Evolutionary conservation across 225 moss, liverwort and hornwort genomes (phyloP).

Genomic region (Straminergon stramineum): DNA sequence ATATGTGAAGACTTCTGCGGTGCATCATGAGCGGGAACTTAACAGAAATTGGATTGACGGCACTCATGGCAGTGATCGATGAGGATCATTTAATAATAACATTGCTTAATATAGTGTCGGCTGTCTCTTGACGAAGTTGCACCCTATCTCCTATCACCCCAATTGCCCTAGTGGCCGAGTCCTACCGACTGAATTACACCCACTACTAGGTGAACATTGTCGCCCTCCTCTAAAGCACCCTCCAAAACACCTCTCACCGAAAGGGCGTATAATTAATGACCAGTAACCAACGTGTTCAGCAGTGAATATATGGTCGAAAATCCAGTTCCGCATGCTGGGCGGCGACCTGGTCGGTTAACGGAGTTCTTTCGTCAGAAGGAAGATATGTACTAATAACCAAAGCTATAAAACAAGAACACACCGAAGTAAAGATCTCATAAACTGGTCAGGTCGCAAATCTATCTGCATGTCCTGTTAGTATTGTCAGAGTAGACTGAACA

Average conservation of each 20-base stretch:
- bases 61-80: not conserved
- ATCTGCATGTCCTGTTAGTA: not conserved
- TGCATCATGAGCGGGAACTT: not conserved
- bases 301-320: too few species aligned
- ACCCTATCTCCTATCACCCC: not conserved
- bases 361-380: not conserved
- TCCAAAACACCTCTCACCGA: not conserved
- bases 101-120: not conserved
- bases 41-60: too few species aligned
- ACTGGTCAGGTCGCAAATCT: not conserved
- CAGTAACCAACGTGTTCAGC: not conserved
- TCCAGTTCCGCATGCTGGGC: not conserved
- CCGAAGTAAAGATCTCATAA: not conserved
- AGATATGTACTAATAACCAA: not conserved
- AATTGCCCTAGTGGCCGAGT: not conserved
- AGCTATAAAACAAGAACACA: not conserved
- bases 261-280: too few species aligned
- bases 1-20: not conserved
- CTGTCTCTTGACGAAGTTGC: not conserved
- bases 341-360: not conserved
- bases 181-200: not conserved
- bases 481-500: too few species aligned
- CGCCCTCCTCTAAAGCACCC: not conserved
- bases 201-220: not conserved
- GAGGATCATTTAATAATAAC: not conserved